A percentile compares a stretch with the other conserved stretches of the same genome.
phyloP scores from a whole-genome alignment of 139 green algal genomes.

The Raphidocelis subcapitata region DNA sequence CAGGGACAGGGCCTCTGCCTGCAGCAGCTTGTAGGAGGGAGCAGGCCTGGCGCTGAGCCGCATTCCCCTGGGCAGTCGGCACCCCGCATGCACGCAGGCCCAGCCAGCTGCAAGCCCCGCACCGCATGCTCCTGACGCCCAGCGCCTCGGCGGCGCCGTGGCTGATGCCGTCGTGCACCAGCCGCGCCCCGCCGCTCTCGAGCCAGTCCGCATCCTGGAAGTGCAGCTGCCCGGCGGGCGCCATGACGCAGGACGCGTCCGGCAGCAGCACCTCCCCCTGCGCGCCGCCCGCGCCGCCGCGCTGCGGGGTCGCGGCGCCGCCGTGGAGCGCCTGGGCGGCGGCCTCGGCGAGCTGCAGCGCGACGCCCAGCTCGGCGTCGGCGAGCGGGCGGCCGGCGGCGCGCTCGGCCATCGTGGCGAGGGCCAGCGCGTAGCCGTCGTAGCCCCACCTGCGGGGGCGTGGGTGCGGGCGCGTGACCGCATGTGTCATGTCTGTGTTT shows the following conservation, averaged over 20 bases:
- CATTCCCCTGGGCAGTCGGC: neutral
- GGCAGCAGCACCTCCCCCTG: slow-evolving; percentile 32
- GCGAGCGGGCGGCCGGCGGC: slow-evolving; percentile 13
- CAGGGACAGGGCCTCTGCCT: too few relatives aligned
- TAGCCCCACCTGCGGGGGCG: slow-evolving; percentile 10
- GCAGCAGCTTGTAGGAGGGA: too few relatives aligned
- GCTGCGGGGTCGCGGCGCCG: neutral
- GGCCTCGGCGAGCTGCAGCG: slow-evolving; percentile 34
- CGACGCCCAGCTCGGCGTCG: slow-evolving; percentile 23
- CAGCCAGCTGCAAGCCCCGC: neutral
- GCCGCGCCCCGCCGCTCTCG: slow-evolving; percentile 19
- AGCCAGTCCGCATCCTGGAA: slow-evolving; percentile 77
- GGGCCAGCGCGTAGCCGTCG: slow-evolving; percentile 24
- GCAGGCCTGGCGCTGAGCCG: too few relatives aligned
- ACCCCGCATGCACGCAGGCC: neutral
- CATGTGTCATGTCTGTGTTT: too few relatives aligned
- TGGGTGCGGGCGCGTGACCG: too few relatives aligned
- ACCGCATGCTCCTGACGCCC: slow-evolving; percentile 46
- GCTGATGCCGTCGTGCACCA: slow-evolving; percentile 52
- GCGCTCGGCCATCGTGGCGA: slow-evolving; percentile 28
- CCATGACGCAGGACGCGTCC: slow-evolving; percentile 45
- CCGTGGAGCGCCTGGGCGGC: slow-evolving; percentile 17
- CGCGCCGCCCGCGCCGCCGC: too few relatives aligned
- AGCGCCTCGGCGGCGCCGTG: slow-evolving; percentile 53
- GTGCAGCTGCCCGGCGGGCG: slow-evolving; percentile 33